Conservation (phyloP, 306 rosid species). For the Vicia sativa region DNA sequence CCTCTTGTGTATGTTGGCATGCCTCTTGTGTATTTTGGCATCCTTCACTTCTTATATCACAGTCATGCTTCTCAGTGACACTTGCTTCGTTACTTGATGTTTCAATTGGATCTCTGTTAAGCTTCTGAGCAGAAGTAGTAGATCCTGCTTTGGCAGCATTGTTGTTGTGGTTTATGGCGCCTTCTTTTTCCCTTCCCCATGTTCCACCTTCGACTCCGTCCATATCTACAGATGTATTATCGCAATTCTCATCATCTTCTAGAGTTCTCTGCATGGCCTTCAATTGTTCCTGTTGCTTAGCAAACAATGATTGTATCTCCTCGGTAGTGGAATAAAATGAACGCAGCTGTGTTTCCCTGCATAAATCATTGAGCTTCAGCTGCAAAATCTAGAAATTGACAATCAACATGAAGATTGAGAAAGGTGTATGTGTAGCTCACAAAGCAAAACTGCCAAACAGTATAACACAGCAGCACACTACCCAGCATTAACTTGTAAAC, state of each 20-base stretch:
- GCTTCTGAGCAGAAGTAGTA: conserved; percentile 55
- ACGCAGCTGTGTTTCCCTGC: conserved; percentile 90
- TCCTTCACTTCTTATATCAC: conserved; percentile 69
- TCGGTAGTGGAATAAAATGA: conserved; percentile 96
- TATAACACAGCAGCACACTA: conserved; percentile 22
- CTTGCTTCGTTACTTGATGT: conserved; percentile 74
- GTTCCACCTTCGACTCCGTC: conserved; percentile 49
- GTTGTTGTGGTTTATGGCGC: conserved; percentile 41
- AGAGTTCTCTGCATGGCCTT: conserved; percentile 89
- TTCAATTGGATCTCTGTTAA: conserved; percentile 51
- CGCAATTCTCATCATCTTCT: conserved; percentile 91
- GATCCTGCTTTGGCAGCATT: conserved; percentile 55
- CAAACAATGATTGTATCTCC: conserved; percentile 76
- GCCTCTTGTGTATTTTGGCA: conserved; percentile 76
- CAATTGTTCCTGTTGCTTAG: conserved; percentile 92
- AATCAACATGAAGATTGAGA: conserved; percentile 18
- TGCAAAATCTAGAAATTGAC: conserved; percentile 36
- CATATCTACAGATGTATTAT: conserved; percentile 72
- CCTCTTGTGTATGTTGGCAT: conserved; percentile 75
- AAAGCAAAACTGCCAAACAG: no score
- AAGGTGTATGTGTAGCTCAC: no score
- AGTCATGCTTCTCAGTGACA: conserved; percentile 80
- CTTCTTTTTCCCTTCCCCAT: conserved; percentile 47
- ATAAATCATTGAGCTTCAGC: conserved; percentile 44
- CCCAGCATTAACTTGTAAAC: conserved; percentile 13